These are phyloP conservation scores for Lecanicillium sp. DNA, from an alignment of 2,329 filamentous ascomycete species.

Conservation along the genomic window DNA sequence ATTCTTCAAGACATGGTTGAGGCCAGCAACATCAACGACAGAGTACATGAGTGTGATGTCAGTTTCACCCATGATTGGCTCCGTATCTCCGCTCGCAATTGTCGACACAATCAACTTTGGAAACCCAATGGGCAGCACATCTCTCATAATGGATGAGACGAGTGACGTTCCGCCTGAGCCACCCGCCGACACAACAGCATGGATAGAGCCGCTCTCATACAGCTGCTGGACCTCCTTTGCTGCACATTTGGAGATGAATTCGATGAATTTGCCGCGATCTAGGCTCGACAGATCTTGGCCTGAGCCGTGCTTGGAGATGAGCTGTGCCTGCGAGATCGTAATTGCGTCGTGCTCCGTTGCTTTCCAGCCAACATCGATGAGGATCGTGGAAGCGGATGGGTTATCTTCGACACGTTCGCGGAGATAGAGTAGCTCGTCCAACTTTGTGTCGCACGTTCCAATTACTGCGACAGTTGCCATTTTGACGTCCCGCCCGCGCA, in stretches of 20 bases:
- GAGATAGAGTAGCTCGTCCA: constrained; percentile 49
- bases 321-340: constrained; percentile 31
- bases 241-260: constrained; percentile 43
- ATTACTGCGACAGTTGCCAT: constrained; percentile 42
- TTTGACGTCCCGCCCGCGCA: constrained; percentile 1
- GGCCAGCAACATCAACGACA: constrained; percentile 62
- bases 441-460: constrained; percentile 59
- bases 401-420: constrained; percentile 33
- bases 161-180: constrained; percentile 58
- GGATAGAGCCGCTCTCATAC: constrained; percentile 29
- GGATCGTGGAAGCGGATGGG: constrained; percentile 11
- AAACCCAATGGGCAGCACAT: constrained; percentile 54
- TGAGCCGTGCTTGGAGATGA: constrained; percentile 28
- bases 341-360: constrained; percentile 36
- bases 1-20: constrained; percentile 49
- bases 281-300: constrained; percentile 27
- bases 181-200: constrained; percentile 52
- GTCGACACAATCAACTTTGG: constrained; percentile 66
- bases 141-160: constrained; percentile 52
- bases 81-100: constrained; percentile 59
- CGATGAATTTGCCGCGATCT: constrained; percentile 47
- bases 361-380: constrained; percentile 40
- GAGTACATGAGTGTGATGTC: constrained; percentile 66
- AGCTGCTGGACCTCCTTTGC: constrained; percentile 32
- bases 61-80: constrained; percentile 56